Base-by-base conservation (phyloP, 495 filamentous ascomycete species). In the Ramalina intermedia region DNA sequence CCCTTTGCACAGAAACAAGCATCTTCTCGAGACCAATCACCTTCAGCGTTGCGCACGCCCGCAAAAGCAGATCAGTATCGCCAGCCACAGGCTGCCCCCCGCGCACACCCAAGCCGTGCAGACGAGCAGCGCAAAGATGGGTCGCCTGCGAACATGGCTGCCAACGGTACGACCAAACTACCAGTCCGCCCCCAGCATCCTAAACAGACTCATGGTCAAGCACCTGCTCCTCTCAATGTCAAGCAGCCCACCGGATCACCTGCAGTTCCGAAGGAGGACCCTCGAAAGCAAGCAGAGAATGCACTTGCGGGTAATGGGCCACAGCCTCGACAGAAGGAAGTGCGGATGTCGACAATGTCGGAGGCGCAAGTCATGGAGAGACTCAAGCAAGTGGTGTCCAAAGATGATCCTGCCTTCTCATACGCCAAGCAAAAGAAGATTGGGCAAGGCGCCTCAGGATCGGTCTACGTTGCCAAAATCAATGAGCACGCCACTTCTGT, bases 381-480 rank as follows among this genome's bases (percentile, higher is more conserved):
- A 60, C 66, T 98, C 42, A 79, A 87, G 56, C 82, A 91, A 49
- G 90, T 93, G 4, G 91, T 98, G 1, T 94, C 87, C 41, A 87
- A 86, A 55, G 85, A 88, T 38, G 87, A 93, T 58, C 91, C 91
- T 16, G 83, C 89, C 51, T 70, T 87, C 46, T 87, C 86, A 4
- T 98, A 98, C 65, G 85, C 85, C 56, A 98, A 98, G 69, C 90
- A 96, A 62, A 95, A 95, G 72, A 98, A 98, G 73, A 95, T 98
- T 61, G 91, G 91, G 8, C 93, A 96, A 63, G 91, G 91, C 63
- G 91, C 91, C 52, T 96, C 91, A 24, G 91, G 91, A 44, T 95
- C 90, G 24, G 91, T 98, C 35, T 98, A 98, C 62, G 93, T 98
- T 52, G 91, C 91, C 38, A 89, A 90, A 55, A 81, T 96, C 45